Conservation (phyloP, 1,284 basidiomycete species). For the Rhodotorula sp. region DNA sequence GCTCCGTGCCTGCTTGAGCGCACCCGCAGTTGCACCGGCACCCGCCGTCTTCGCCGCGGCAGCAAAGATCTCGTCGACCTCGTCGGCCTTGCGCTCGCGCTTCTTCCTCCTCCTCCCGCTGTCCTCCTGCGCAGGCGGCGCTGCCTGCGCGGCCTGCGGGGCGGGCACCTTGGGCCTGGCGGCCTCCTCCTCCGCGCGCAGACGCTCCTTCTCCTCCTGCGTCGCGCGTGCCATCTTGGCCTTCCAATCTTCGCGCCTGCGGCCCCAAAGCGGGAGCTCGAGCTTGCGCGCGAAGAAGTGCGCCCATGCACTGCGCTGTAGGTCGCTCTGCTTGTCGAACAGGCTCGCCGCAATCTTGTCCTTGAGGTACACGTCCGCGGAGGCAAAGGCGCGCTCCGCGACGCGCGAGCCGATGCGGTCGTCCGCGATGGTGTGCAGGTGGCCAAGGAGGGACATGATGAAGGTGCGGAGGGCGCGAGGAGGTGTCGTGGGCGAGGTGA, state of each 20-base stretch:
- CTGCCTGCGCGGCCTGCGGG: no score
- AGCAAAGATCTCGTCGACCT: slow-evolving; percentile 44
- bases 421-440: slow-evolving; percentile 75
- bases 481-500: slow-evolving; percentile 69
- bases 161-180: slow-evolving; percentile 11
- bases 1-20: slow-evolving; percentile 9
- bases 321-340: slow-evolving; percentile 64
- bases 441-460: slow-evolving; percentile 70
- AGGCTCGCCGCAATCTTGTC: slow-evolving; percentile 86
- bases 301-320: slow-evolving; percentile 76
- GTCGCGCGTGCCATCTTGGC: slow-evolving; percentile 48
- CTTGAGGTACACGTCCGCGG: slow-evolving; percentile 86
- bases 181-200: slow-evolving; percentile 13
- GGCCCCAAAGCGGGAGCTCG: slow-evolving; percentile 73
- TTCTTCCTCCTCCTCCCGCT: slow-evolving; percentile 30
- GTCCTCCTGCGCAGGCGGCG: background rate
- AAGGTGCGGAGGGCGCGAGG: slow-evolving; percentile 69
- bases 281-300: slow-evolving; percentile 80
- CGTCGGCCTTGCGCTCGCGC: slow-evolving; percentile 45
- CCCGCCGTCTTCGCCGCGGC: background rate
- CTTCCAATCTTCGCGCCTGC: slow-evolving; percentile 80
- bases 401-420: slow-evolving; percentile 86
- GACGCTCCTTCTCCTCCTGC: slow-evolving; percentile 31
- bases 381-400: slow-evolving; percentile 80
- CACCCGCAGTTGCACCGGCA: slow-evolving; percentile 1